Base-by-base conservation (phyloP, 2,329 filamentous ascomycete genomes). In the Aspergillus cejpii region DNA sequence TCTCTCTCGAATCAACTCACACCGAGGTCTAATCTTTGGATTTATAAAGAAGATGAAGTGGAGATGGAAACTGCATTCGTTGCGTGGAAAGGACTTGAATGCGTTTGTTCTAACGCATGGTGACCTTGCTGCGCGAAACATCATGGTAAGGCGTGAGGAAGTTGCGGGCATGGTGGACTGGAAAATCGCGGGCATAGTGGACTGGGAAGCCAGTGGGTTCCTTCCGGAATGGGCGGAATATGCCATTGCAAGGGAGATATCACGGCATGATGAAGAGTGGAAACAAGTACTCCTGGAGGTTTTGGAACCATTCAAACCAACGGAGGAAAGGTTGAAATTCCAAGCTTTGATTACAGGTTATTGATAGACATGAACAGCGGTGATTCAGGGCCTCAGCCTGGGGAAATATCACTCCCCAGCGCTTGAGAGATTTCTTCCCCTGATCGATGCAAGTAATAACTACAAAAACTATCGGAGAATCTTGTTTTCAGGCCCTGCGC, bases 41-140 rank as follows among this genome's bases (percentile, higher is more conserved):
- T 24, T 24, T 24, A 24, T 24, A 24, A 24, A 24, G 23, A 24
- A 24, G 23, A 24, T 24, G 23, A 24, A 24, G 23, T 24, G 23
- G 23, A 24, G 19, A 26, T 45, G 46, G 38, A 14, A 24, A 19
- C 34, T 37, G 34, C 34, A 12, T 12, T 37, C n/a, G 14, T 15
- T 45, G 34, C 20, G 31, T 6, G 39, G 45, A 28, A 23, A 42
- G 8, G 12, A 11, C 5, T n/a, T 29, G 14, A n/a, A n/a, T 5
- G 39, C 49, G 49, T 52, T 44, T 52, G 45, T 50, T 2, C 28
- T 50, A 11, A 50, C 47, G 6, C 44, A 50, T 39, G 47, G 47
- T 4, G 47, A 50, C 24, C 44, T 58, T 34, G 33, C 27, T 14
- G 31, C 45, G 7, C 37, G 37, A 19, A 52, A 52, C 34, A 50